A percentile compares a stretch with the other conserved stretches of the same genome.
Evolutionary conservation across 257 asterid species (phyloP).

Genomic region (Rehmannia glutinosa): DNA sequence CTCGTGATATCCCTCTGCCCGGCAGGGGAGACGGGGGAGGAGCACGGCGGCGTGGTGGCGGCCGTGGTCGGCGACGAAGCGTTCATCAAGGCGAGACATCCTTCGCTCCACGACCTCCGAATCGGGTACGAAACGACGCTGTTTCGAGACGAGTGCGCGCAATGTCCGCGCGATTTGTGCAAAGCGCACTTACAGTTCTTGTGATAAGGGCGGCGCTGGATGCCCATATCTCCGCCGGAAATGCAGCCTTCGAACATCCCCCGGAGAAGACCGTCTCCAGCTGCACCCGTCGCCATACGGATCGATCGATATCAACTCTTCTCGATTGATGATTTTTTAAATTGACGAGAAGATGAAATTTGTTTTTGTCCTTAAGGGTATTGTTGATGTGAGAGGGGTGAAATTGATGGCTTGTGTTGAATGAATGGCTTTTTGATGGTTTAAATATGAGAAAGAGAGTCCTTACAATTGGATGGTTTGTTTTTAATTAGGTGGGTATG

Average conservation of each 20-base stretch:
- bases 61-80: slow-evolving; percentile 4
- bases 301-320: not conserved
- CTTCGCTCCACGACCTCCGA: slow-evolving; percentile 62
- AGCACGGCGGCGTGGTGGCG: slow-evolving; percentile 15
- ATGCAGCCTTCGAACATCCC: slow-evolving; percentile 45
- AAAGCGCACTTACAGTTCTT: slow-evolving; percentile 45
- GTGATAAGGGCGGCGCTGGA: slow-evolving; percentile 46
- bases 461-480: no score
- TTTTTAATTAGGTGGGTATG: not conserved
- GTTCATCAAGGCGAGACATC: slow-evolving; percentile 37
- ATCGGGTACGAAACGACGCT: slow-evolving; percentile 38
- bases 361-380: not conserved
- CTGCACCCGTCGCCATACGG: slow-evolving; percentile 47
- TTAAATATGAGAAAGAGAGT: slow-evolving; percentile 10
- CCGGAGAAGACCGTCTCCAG: slow-evolving; percentile 50
- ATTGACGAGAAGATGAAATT: not conserved
- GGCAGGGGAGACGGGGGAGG: slow-evolving; percentile 5
- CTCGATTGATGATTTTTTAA: not conserved
- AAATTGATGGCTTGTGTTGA: slow-evolving; percentile 4
- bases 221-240: slow-evolving; percentile 29
- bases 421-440: not conserved
- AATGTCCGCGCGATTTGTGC: slow-evolving; percentile 31
- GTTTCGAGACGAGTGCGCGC: slow-evolving; percentile 16
- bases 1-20: slow-evolving; percentile 13
- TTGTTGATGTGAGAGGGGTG: not conserved